Evolutionary conservation across 164 flowering plant genomes (phyloP), one percentile per base, ranked within the genome.

Genomic region (Chimonanthus salicifolius): DNA sequence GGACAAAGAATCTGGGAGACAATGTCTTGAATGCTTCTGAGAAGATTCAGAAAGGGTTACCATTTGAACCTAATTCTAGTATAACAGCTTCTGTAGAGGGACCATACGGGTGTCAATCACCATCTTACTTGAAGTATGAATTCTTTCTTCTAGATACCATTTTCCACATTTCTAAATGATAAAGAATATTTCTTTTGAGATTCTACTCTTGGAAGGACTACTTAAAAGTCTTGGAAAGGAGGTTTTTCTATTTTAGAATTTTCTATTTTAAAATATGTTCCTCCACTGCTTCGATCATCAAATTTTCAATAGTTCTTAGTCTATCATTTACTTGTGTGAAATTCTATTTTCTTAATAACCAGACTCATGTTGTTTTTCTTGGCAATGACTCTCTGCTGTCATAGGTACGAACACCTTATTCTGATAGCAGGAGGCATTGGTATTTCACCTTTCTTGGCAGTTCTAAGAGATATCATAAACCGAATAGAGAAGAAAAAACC

Each of bases 371-470:
- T n/a, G n/a, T n/a, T n/a, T 51, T 51, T 51, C 58, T 11, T 10
- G 58, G 58, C 13, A 51, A 51, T 51, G 2, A 64, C 45, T 4
- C 7, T 65, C 13, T 20, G 45, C 49, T 15, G 4, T 67, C 20
- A 43, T 62, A 94, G 99, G 92, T 92, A 92, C 69, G 90, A 88
- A 76, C 83, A 90, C 79, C 90, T 92, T 50, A 77, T 94, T 64
- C 74, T 94, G 78, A 93, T 94, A 7, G 98, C 99, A 21, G 99
- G 99, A 58, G 99, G 99, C 47, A 92, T 92, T 68, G 99, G 99
- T 10, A 85, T 94, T 72, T 89, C 98, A 60, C 98, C 99, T 6
- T 94, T 94, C 80, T 72, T 92, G 43, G 99, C 98, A 68, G 82
- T 92, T 76, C 76, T 94, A 78, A 89, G 88, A 62, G 99, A 94